A percentile compares a stretch with the other conserved stretches of the same genome.
Evolutionary conservation across 108 stramenopile species (phyloP).

Genomic region (Mayamaea pseudoterrestris): DNA sequence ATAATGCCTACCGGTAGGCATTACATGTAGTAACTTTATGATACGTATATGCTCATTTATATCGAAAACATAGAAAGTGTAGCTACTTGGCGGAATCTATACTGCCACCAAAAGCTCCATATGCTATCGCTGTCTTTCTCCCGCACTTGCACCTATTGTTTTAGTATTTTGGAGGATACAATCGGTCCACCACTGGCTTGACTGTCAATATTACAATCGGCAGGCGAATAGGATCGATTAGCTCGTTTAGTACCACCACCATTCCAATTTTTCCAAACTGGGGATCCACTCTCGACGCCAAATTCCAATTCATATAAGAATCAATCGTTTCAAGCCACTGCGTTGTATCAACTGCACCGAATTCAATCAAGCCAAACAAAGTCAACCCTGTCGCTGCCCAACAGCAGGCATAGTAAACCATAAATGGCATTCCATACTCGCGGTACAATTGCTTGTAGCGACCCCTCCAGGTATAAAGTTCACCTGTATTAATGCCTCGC

Average conservation of each 20-base stretch:
- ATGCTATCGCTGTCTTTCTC: too few relatives aligned
- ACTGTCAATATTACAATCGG: constrained; percentile 78
- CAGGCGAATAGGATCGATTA: constrained; percentile 67
- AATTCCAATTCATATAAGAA: constrained; percentile 33
- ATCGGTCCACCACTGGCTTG: constrained; percentile 63
- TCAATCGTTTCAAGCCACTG: constrained; percentile 40
- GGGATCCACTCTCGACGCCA: constrained; percentile 53
- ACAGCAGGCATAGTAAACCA: constrained; percentile 69
- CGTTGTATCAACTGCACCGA: constrained; percentile 66
- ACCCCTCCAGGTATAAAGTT: constrained; percentile 68
- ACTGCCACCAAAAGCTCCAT: too few relatives aligned
- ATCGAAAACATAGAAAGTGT: too few relatives aligned
- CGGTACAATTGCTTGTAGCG: constrained; percentile 61
- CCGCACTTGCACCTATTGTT: too few relatives aligned
- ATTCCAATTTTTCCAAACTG: constrained; percentile 64
- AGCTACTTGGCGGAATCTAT: too few relatives aligned
- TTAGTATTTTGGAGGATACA: constrained; percentile 39
- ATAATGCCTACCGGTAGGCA: too few relatives aligned
- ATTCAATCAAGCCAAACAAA: constrained; percentile 54
- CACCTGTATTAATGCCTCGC: constrained; percentile 78
- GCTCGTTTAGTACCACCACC: constrained; percentile 64
- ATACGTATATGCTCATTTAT: too few relatives aligned
- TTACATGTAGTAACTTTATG: too few relatives aligned
- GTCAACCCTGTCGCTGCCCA: constrained; percentile 56
- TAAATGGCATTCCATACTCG: constrained; percentile 67